Base-by-base conservation (phyloP, 2,329 filamentous ascomycete genomes). In the Chaetomium sp. region DNA sequence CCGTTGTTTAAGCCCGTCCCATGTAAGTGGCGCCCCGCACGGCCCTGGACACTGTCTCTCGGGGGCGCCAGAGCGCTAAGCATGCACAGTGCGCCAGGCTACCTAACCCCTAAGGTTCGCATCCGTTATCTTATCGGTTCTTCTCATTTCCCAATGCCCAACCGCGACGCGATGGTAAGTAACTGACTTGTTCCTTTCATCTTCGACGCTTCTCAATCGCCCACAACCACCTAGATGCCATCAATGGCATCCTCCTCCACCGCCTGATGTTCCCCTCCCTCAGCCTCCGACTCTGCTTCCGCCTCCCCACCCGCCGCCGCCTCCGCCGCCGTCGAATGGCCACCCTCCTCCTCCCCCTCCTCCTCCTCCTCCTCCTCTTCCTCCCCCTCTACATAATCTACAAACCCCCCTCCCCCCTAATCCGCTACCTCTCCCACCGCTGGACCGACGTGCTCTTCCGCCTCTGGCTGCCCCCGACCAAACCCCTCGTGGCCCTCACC, bases 391-490 rank as follows among this genome's bases (percentile, higher is more conserved):
- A 92, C 79, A 75, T 85, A 68, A 81, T 96, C 70, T 96, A 96
- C 83, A 93, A 92, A 75, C 92, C 93, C 2, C 92, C 93, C 0
- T 77, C 76, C n/a, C 76, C 84, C 54, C 77, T 96, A 42, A 90
- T 96, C 74, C 78, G 81, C 64, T 89, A 90, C 79, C 85, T 96
- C 65, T 84, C 88, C 72, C 79, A 79, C 70, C 86, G 84, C 67
- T 93, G 90, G 83, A 91, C 91, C 1, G 88, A 93, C 71, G 90
- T 96, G 3, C 82, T 96, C 16, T 96, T 90, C 82, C 88, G 91
- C 69, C 83, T 90, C 31, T 71, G 75, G 7, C 71, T 76, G 6
- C 75, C 80, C 0, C 59, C 66, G 1, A 71, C 78, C 9, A 78
- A 85, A 56, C 91, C 89, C 72, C 78, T 94, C 29, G 82, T 97